These are phyloP conservation scores for Candida piceae DNA, from an alignment of 805 yeast species.

Conservation along the genomic window DNA sequence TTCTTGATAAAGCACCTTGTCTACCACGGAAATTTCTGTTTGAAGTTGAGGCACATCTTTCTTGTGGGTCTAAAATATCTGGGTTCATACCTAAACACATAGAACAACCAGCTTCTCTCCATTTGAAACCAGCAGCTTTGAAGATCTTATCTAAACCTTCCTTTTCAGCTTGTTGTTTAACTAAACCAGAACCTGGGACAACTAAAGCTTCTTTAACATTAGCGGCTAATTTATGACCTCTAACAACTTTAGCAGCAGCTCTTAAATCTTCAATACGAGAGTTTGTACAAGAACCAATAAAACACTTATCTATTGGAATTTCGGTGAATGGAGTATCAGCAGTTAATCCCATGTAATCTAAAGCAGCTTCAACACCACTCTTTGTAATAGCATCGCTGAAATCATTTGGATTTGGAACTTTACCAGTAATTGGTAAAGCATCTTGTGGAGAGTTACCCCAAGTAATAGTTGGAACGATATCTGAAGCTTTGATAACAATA, in stretches of 20 bases:
- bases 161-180: constrained; percentile 86
- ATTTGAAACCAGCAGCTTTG: constrained; percentile 88
- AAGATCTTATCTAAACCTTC: constrained; percentile 94
- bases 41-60: constrained; percentile 98
- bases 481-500: constrained; percentile 73
- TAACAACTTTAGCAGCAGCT: constrained; percentile 89
- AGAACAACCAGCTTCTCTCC: constrained; percentile 99
- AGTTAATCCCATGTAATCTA: constrained; percentile 83
- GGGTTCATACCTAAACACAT: constrained; percentile 99
- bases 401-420: constrained; percentile 84
- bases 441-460: constrained; percentile 99
- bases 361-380: constrained; percentile 86
- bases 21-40: constrained; percentile 99
- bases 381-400: constrained; percentile 68
- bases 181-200: constrained; percentile 97
- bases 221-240: constrained; percentile 82
- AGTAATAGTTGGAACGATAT: constrained; percentile 91
- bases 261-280: constrained; percentile 96
- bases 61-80: constrained; percentile 89
- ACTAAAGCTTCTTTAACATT: constrained; percentile 79
- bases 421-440: constrained; percentile 88
- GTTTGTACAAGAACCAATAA: constrained; percentile 97
- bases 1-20: constrained; percentile 94
- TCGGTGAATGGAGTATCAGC: constrained; percentile 76
- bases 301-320: constrained; percentile 85